Evolutionary conservation across 2,329 filamentous ascomycete genomes (phyloP).

Genomic region (Colletotrichum agaves): DNA sequence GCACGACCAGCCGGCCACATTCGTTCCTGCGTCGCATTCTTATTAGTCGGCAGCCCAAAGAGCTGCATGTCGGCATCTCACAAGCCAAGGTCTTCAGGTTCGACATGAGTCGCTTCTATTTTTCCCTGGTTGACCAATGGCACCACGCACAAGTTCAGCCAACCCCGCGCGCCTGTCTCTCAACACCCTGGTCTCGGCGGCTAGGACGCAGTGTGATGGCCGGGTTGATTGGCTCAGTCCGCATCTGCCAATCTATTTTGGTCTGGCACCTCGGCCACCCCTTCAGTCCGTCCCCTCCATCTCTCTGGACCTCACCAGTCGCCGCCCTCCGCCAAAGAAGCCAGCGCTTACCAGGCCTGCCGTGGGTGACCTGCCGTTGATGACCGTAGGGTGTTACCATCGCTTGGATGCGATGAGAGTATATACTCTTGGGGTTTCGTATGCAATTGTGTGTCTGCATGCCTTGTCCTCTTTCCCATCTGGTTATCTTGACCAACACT

Average conservation of each 20-base stretch:
- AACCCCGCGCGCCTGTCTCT: constrained; percentile 38
- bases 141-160: constrained; percentile 24
- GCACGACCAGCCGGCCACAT: constrained; percentile 12
- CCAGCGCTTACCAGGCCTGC: constrained; percentile 38
- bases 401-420: constrained; percentile 20
- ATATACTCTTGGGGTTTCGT: constrained; percentile 36
- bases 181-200: constrained; percentile 37
- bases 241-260: constrained; percentile 36
- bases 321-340: constrained; percentile 12
- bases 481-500: constrained; percentile 6
- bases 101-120: constrained; percentile 19
- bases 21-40: constrained; percentile 23
- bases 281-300: constrained; percentile 29
- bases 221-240: constrained; percentile 43
- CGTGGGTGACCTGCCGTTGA: constrained; percentile 18
- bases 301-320: constrained; percentile 33
- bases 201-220: constrained; percentile 47
- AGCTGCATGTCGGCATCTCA: constrained; percentile 22
- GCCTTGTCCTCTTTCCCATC: constrained; percentile 18
- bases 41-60: constrained; percentile 1
- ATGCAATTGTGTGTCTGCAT: constrained; percentile 14
- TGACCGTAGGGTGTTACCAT: constrained; percentile 7
- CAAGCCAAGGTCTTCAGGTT: constrained; percentile 23
- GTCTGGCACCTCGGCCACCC: constrained; percentile 23
- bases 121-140: constrained; percentile 21